These are phyloP conservation scores for Straminergon stramineum DNA, from an alignment of 225 moss, liverwort and hornwort species.

Conservation along the genomic window DNA sequence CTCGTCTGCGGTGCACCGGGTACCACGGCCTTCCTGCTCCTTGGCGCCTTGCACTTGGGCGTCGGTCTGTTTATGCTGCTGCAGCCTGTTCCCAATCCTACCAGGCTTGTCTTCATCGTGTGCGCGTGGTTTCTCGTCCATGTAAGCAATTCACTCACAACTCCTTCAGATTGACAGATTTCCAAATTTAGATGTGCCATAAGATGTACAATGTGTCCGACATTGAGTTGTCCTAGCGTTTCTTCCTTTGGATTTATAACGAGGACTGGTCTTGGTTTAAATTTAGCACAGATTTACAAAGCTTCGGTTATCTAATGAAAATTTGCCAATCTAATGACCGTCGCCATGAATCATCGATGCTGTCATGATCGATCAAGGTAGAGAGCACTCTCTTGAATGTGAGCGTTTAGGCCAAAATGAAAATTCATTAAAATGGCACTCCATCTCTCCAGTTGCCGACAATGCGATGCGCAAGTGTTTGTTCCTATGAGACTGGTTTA, in stretches of 20 bases:
- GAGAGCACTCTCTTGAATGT: not conserved
- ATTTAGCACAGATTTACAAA: not conserved
- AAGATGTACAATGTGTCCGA: not conserved
- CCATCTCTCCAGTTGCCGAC: not conserved
- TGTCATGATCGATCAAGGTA: not conserved
- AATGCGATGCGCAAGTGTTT: not conserved
- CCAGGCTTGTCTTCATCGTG: constrained; percentile 43
- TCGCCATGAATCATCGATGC: not conserved
- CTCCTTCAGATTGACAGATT: too few species aligned
- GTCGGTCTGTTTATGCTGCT: constrained; percentile 59
- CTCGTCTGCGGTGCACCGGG: constrained; percentile 87
- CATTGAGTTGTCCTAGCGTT: not conserved
- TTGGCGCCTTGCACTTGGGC: constrained; percentile 62
- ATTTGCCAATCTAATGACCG: not conserved
- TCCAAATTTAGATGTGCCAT: not conserved
- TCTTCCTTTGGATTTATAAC: not conserved
- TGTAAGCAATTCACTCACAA: constrained; percentile 1
- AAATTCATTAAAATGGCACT: too few species aligned
- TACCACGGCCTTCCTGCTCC: constrained; percentile 59
- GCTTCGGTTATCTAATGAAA: not conserved
- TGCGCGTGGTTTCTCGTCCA: constrained; percentile 71
- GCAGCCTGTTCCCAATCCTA: constrained; percentile 24
- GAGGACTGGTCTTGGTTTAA: too few species aligned
- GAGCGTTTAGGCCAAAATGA: not conserved
- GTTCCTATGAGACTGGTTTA: not conserved